phyloP scores from a whole-genome alignment of 1,284 basidiomycete species.

The Chalciporus sp. region DNA sequence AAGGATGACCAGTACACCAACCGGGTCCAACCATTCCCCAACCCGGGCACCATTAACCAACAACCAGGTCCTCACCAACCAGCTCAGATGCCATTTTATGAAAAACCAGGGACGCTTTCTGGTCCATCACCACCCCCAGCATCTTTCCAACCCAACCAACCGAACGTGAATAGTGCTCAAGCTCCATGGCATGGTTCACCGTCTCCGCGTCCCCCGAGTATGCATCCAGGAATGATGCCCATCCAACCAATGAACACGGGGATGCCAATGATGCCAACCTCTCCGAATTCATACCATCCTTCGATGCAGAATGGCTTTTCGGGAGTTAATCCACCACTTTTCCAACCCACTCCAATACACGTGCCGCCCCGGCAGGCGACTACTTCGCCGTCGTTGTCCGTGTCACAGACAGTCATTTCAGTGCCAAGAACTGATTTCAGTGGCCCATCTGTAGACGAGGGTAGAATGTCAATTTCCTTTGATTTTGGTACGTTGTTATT shows the following conservation, averaged over 20 bases:
- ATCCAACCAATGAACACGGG: neutral
- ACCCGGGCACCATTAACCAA: slow-evolving; percentile 41
- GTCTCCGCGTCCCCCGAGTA: slow-evolving; percentile 31
- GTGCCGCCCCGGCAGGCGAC: slow-evolving; percentile 32
- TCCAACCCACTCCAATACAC: slow-evolving; percentile 41
- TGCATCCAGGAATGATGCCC: slow-evolving; percentile 10
- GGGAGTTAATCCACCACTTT: slow-evolving; percentile 11
- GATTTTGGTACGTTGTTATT: slow-evolving; percentile 66
- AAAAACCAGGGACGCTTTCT: slow-evolving; percentile 25
- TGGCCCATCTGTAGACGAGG: slow-evolving; percentile 47
- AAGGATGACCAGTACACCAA: slow-evolving; percentile 39
- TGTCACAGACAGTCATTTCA: slow-evolving; percentile 5
- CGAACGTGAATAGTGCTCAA: slow-evolving; percentile 20
- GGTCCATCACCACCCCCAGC: slow-evolving; percentile 33
- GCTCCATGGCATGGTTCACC: slow-evolving; percentile 38
- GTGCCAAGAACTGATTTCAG: slow-evolving; percentile 12
- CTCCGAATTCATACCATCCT: slow-evolving; percentile 5
- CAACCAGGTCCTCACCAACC: slow-evolving; percentile 51
- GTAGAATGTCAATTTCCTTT: slow-evolving; percentile 73
- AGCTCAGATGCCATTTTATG: slow-evolving; percentile 21
- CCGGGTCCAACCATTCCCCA: slow-evolving; percentile 23
- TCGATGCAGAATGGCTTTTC: neutral
- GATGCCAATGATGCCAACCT: slow-evolving; percentile 2
- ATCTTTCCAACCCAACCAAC: slow-evolving; percentile 23
- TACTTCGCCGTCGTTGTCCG: slow-evolving; percentile 17